Evolutionary conservation across 805 yeast genomes (phyloP), one percentile per base, ranked within the genome.

Genomic region (Brettanomyces nanus): DNA sequence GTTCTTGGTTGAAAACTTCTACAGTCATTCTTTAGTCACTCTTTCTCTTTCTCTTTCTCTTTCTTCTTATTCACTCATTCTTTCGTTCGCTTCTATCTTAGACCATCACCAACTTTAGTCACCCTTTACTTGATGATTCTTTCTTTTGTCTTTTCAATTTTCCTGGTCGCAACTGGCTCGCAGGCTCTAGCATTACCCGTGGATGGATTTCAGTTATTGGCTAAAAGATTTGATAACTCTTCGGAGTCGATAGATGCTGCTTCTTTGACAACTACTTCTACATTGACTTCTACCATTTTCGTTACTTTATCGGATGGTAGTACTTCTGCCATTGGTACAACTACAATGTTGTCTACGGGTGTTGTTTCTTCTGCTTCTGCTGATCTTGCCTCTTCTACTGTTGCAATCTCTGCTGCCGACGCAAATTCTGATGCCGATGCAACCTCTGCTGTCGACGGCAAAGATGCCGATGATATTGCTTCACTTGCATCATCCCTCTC

Each of bases 211-310:
- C n/a, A 39, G 32, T 40, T 23, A 28, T 9, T 52, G 21, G 56
- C 45, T 14, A 53, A 45, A 35, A 53, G 57, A 45, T 53, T 43
- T 31, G 52, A 44, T 22, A 53, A 52, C 39, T 39, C 38, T 18
- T 48, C 59, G 4, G 38, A 44, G 2, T n/a, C 31, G 6, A 18
- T 17, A 15, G 28, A 17, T 19, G 18, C 21, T 32, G 33, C 19
- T 14, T 32, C 37, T n/a, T n/a, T 15, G 37, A 32, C 33, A 18
- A 31, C 28, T 21, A 22, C 30, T 19, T 29, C 31, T 10, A 28
- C 53, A 3, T 19, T 33, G 6, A 47, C 50, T 6, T 35, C 42
- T 6, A 48, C 53, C 15, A 19, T 40, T 15, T 44, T 33, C 27
- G 21, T 37, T 30, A 49, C 53, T 15, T 21, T 39, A 13, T 21